These are phyloP conservation scores for Phytophthora aleatoria DNA, from an alignment of 352 stramenopile genomes.

Conservation along the genomic window DNA sequence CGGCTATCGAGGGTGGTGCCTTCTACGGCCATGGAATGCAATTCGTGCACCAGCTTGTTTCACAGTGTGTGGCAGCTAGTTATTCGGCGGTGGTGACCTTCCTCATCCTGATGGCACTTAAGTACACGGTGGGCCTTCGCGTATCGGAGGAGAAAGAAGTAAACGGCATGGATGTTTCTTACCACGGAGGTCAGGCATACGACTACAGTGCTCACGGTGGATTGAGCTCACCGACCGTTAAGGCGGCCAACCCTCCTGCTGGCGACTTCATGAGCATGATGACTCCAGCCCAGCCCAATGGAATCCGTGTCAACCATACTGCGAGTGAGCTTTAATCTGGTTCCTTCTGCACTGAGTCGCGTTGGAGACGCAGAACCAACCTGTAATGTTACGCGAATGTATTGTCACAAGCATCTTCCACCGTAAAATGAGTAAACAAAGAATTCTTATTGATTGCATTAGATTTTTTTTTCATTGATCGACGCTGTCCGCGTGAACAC, in stretches of 20 bases:
- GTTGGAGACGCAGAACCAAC: not conserved
- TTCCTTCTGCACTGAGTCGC: not conserved
- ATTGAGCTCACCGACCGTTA: slow-evolving; percentile 11
- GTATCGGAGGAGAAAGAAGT: slow-evolving; percentile 79
- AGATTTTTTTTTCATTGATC: no score
- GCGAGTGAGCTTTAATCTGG: slow-evolving; percentile 15
- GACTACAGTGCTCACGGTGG: slow-evolving; percentile 41
- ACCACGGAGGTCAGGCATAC: slow-evolving; percentile 76
- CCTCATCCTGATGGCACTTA: slow-evolving; percentile 70
- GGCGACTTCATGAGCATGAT: slow-evolving; percentile 33
- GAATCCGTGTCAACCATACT: slow-evolving; percentile 10
- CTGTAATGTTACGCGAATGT: not conserved
- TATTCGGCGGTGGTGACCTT: slow-evolving; percentile 76
- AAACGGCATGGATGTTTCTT: slow-evolving; percentile 77
- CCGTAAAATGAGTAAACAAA: no score
- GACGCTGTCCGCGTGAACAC: no score
- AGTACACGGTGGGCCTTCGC: slow-evolving; percentile 69
- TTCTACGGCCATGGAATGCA: slow-evolving; percentile 60
- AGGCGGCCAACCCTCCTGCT: slow-evolving; percentile 21
- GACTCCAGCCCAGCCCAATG: slow-evolving; percentile 3
- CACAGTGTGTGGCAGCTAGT: slow-evolving; percentile 53
- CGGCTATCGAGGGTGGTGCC: slow-evolving; percentile 51
- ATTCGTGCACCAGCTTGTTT: slow-evolving; percentile 60
- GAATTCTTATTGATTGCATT: no score
- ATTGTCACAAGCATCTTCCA: not conserved